Conservation (phyloP, 768 basidiomycete genomes). For the Podaxis carcinomalis region DNA sequence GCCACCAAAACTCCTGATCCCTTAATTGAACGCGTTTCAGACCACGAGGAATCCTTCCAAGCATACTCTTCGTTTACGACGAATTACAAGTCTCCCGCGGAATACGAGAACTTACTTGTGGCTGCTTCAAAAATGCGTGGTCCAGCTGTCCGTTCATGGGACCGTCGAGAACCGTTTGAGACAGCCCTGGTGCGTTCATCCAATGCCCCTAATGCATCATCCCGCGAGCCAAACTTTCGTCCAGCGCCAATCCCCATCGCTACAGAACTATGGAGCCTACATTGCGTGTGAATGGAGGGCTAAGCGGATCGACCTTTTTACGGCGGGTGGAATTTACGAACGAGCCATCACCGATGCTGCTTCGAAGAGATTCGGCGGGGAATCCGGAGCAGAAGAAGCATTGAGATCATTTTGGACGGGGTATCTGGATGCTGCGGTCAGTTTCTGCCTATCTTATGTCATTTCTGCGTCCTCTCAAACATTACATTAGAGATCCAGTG, state of each 20-base stretch:
- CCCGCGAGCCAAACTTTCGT: neutral
- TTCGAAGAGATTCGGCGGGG: slow-evolving; percentile 48
- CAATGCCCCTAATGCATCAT: neutral
- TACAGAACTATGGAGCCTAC: slow-evolving; percentile 61
- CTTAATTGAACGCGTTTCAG: slow-evolving; percentile 31
- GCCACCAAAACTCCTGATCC: neutral
- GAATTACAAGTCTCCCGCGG: slow-evolving; percentile 60
- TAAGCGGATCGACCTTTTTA: slow-evolving; percentile 53
- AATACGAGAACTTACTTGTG: slow-evolving; percentile 77
- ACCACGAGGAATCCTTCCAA: slow-evolving; percentile 76
- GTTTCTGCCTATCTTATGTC: slow-evolving; percentile 16
- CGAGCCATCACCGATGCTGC: slow-evolving; percentile 74
- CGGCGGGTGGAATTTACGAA: slow-evolving; percentile 62
- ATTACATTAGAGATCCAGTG: slow-evolving; percentile 39
- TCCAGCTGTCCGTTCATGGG: slow-evolving; percentile 54
- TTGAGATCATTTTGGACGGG: slow-evolving; percentile 69
- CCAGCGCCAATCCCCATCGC: slow-evolving; percentile 35
- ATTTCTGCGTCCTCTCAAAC: neutral
- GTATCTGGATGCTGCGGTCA: slow-evolving; percentile 67
- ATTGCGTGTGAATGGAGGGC: slow-evolving; percentile 58
- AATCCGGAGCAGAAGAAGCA: slow-evolving; percentile 51
- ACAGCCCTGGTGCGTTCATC: slow-evolving; percentile 45
- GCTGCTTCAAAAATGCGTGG: slow-evolving; percentile 70
- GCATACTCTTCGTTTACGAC: slow-evolving; percentile 90
- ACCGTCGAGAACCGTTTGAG: slow-evolving; percentile 63